Evolutionary conservation across 257 asterid species (phyloP).

Genomic region (Solanum pinnatisectum): DNA sequence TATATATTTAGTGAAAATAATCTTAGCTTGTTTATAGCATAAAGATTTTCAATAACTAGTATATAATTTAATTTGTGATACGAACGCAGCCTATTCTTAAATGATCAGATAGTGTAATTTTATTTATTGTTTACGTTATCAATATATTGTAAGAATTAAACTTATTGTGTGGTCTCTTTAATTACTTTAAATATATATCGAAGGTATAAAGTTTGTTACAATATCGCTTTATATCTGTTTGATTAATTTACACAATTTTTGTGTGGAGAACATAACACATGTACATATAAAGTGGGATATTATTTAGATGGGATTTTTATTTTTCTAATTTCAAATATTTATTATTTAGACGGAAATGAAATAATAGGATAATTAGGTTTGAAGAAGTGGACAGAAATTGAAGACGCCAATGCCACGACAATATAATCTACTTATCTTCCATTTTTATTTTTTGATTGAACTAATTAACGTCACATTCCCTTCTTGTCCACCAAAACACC

Average conservation of each 20-base stretch:
- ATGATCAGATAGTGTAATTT: neutral
- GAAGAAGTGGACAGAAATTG: slow-evolving; percentile 18
- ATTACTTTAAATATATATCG: neutral
- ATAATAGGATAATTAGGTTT: neutral
- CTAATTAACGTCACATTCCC: neutral
- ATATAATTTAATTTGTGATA: neutral
- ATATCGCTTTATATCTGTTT: neutral
- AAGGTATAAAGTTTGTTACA: neutral
- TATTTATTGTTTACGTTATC: neutral
- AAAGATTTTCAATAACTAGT: neutral
- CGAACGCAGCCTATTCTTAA: neutral
- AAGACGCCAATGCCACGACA: slow-evolving; percentile 23
- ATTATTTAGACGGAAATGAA: neutral
- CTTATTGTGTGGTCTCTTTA: neutral
- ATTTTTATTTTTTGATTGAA: neutral
- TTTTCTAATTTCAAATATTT: neutral
- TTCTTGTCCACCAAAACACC: neutral
- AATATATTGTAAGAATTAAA: too few species aligned
- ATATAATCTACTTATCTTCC: slow-evolving; percentile 16
- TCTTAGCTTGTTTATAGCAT: neutral
- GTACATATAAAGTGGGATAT: neutral
- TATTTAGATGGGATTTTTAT: neutral
- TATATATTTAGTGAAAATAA: too few species aligned
- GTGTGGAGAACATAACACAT: neutral
- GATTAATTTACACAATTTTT: neutral